phyloP scores from a whole-genome alignment of 495 filamentous ascomycete genomes.

The Penicillium arizonense region DNA sequence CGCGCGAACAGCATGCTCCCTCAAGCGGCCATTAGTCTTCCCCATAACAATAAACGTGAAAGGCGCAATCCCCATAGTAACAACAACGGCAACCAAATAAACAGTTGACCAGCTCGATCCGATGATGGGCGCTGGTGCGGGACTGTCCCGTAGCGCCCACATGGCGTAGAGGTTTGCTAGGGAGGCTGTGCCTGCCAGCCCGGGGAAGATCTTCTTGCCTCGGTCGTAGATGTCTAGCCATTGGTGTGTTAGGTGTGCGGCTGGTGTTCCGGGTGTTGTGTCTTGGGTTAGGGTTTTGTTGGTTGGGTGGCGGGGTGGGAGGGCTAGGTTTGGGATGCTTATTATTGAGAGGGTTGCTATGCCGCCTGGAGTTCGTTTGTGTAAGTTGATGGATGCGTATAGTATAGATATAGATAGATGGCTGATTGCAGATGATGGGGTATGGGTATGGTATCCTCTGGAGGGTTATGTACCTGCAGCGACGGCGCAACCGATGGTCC shows the following conservation, averaged over 20 bases:
- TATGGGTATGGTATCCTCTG: background rate
- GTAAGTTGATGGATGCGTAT: too few species aligned
- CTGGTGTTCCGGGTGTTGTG: conserved; percentile 15
- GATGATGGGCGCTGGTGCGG: background rate
- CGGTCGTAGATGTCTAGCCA: conserved; percentile 30
- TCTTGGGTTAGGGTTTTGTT: conserved; percentile 6
- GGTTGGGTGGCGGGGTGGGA: conserved; percentile 18
- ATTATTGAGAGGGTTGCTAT: conserved; percentile 23
- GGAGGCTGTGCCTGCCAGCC: conserved; percentile 14
- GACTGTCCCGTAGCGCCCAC: conserved; percentile 18
- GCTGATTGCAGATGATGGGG: background rate
- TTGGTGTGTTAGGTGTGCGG: conserved; percentile 26
- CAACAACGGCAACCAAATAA: conserved; percentile 22
- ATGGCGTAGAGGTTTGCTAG: conserved; percentile 31
- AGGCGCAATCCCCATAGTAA: conserved; percentile 30
- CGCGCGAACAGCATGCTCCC: conserved; percentile 21
- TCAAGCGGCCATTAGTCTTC: conserved; percentile 21
- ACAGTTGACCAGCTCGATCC: conserved; percentile 13
- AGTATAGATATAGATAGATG: background rate
- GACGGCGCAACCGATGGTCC: conserved; percentile 27
- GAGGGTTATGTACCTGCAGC: conserved; percentile 17
- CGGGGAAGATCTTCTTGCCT: conserved; percentile 25
- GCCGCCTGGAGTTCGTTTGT: conserved; percentile 14
- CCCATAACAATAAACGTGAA: conserved; percentile 31
- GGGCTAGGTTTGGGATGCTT: conserved; percentile 22